These are phyloP conservation scores for Aspergillus vadensis DNA, from an alignment of 2,329 filamentous ascomycete genomes.

Conservation along the genomic window DNA sequence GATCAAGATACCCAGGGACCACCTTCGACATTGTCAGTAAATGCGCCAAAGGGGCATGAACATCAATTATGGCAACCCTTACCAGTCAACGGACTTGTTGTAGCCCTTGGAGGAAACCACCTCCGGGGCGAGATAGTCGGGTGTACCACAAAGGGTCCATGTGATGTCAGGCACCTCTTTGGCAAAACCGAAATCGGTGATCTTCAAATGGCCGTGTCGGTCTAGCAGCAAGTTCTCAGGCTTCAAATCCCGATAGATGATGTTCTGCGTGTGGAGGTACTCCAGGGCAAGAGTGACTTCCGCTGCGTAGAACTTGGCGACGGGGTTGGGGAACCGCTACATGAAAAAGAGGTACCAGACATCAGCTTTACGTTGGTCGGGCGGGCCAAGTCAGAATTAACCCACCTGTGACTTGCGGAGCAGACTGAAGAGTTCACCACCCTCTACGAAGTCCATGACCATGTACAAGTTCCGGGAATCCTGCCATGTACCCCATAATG, in stretches of 20 bases:
- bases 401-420: constrained; percentile 87
- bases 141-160: constrained; percentile 96
- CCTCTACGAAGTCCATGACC: constrained; percentile 99
- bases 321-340: constrained; percentile 95
- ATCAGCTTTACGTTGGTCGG: constrained; percentile 3
- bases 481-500: constrained; percentile 97
- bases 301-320: constrained; percentile 98
- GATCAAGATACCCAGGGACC: constrained; percentile 96
- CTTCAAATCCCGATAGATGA: constrained; percentile 97
- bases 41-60: no score
- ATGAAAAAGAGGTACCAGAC: constrained; percentile 1
- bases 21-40: constrained; percentile 60
- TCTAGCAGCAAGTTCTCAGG: constrained; percentile 91
- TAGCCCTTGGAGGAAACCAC: constrained; percentile 99
- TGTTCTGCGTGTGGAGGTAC: constrained; percentile 90
- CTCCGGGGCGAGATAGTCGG: constrained; percentile 95
- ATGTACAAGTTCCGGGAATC: constrained; percentile 96
- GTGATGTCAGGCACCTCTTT: constrained; percentile 99
- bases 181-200: constrained; percentile 97
- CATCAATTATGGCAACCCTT: constrained; percentile 40
- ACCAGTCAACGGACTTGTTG: constrained; percentile 99
- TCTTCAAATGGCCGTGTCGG: constrained; percentile 91
- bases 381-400: constrained; percentile 23
- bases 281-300: constrained; percentile 95
- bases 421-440: constrained; percentile 93